phyloP scores from a whole-genome alignment of 176 grass and related monocot species.

The Calamus simplicifolius region DNA sequence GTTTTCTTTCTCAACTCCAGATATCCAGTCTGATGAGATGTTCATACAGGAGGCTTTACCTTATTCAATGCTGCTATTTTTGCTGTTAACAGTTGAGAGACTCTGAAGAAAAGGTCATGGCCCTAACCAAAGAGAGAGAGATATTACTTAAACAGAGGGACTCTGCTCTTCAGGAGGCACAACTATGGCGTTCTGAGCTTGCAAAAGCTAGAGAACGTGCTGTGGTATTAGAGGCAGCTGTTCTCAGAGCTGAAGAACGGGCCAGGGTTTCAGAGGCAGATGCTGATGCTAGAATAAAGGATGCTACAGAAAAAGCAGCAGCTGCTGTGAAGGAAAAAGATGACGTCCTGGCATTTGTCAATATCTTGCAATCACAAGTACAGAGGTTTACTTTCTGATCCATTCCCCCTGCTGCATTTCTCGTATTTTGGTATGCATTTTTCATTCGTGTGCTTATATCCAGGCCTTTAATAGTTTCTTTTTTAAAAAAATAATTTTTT shows the following conservation, averaged over 20 bases:
- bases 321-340: constrained; percentile 59
- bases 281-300: constrained; percentile 50
- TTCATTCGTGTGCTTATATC: too few relatives aligned
- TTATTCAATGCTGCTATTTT: constrained; percentile 15
- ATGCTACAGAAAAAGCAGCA: constrained; percentile 53
- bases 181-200: constrained; percentile 89
- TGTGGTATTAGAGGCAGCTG: constrained; percentile 79
- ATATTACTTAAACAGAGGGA: constrained; percentile 80
- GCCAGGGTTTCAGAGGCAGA: constrained; percentile 56
- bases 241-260: constrained; percentile 74
- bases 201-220: constrained; percentile 89
- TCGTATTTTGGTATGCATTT: too few relatives aligned
- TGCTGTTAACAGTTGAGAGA: constrained; percentile 43
- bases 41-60: too few relatives aligned
- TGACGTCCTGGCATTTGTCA: constrained; percentile 61
- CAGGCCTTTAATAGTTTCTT: too few relatives aligned
- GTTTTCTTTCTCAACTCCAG: not conserved
- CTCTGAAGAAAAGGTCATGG: constrained; percentile 71
- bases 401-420: too few relatives aligned
- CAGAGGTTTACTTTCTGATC: constrained; percentile 46
- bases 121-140: constrained; percentile 65
- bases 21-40: too few relatives aligned
- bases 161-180: constrained; percentile 66
- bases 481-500: too few relatives aligned
- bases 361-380: constrained; percentile 71